Conservation (phyloP, 768 basidiomycete genomes). For the Lactarius pseudohatsudake region DNA sequence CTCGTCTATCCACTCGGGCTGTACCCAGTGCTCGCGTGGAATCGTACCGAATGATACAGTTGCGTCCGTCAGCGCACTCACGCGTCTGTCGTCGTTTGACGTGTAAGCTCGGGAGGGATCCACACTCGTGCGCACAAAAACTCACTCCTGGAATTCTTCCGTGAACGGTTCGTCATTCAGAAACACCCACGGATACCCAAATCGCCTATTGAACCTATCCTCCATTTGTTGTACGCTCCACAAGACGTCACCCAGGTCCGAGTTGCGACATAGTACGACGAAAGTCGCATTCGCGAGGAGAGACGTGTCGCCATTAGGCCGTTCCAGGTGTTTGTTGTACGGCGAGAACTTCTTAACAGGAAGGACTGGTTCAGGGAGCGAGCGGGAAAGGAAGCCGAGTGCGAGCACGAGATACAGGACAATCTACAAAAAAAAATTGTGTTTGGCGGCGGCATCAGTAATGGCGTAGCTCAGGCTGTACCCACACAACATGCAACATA, state of each 20-base stretch:
- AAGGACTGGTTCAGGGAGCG: neutral
- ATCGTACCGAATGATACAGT: conserved; percentile 44
- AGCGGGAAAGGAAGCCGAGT: neutral
- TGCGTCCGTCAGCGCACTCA: conserved; percentile 35
- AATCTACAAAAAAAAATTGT: too few relatives aligned
- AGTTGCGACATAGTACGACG: conserved; percentile 61
- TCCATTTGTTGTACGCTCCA: conserved; percentile 76
- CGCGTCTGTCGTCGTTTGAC: conserved; percentile 30
- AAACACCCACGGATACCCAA: conserved; percentile 83
- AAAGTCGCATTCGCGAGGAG: conserved; percentile 36
- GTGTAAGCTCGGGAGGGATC: neutral
- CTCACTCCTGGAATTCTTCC: conserved; percentile 68
- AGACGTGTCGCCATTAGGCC: neutral
- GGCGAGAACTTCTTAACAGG: neutral
- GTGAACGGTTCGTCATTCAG: conserved; percentile 83
- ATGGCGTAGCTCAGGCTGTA: neutral
- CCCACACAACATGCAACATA: neutral
- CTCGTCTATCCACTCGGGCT: conserved; percentile 53
- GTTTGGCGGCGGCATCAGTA: neutral
- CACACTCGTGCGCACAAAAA: conserved; percentile 11
- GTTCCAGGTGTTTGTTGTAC: neutral
- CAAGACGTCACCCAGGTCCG: conserved; percentile 56
- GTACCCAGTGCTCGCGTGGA: conserved; percentile 47
- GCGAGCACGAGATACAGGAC: neutral
- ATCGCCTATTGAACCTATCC: conserved; percentile 79